phyloP scores from a whole-genome alignment of 2,329 filamentous ascomycete species.

The Sordariomycetes sp. region DNA sequence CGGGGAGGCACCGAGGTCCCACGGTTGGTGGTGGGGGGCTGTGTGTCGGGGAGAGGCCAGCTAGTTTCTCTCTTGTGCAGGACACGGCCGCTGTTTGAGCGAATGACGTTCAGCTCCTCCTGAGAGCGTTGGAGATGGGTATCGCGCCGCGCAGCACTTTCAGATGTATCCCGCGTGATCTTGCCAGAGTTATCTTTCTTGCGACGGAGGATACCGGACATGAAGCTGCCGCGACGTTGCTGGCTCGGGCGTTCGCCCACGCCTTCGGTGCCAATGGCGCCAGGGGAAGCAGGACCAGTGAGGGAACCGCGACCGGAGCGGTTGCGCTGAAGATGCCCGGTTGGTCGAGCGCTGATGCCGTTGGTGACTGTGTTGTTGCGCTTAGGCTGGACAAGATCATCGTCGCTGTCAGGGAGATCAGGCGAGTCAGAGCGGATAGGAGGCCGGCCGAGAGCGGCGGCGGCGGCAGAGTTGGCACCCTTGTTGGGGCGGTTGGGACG shows the following conservation, averaged over 20 bases:
- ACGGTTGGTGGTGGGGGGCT: no score
- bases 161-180: slow-evolving; percentile 43
- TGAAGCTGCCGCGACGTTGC: slow-evolving; percentile 38
- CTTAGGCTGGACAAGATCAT: slow-evolving; percentile 25
- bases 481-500: slow-evolving; percentile 16
- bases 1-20: slow-evolving; percentile 16
- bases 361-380: slow-evolving; percentile 1
- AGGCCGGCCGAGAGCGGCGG: slow-evolving; percentile 22
- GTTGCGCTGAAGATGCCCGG: slow-evolving; percentile 24
- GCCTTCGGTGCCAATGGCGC: slow-evolving; percentile 10
- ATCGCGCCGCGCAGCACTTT: slow-evolving; percentile 53
- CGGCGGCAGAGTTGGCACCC: slow-evolving; percentile 22
- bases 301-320: slow-evolving; percentile 31
- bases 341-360: background rate
- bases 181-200: slow-evolving; percentile 42
- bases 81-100: slow-evolving; percentile 18
- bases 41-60: slow-evolving; percentile 21
- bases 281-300: slow-evolving; percentile 10
- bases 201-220: slow-evolving; percentile 52
- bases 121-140: slow-evolving; percentile 50
- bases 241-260: slow-evolving; percentile 14
- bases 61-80: slow-evolving; percentile 17
- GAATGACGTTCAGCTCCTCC: slow-evolving; percentile 41
- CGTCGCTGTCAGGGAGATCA: slow-evolving; percentile 51
- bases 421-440: slow-evolving; percentile 42